A percentile compares a stretch with the other conserved stretches of the same genome.
These are phyloP conservation scores for Oryza australiensis DNA, from an alignment of 176 grass and related monocot genomes.

Conservation along the genomic window DNA sequence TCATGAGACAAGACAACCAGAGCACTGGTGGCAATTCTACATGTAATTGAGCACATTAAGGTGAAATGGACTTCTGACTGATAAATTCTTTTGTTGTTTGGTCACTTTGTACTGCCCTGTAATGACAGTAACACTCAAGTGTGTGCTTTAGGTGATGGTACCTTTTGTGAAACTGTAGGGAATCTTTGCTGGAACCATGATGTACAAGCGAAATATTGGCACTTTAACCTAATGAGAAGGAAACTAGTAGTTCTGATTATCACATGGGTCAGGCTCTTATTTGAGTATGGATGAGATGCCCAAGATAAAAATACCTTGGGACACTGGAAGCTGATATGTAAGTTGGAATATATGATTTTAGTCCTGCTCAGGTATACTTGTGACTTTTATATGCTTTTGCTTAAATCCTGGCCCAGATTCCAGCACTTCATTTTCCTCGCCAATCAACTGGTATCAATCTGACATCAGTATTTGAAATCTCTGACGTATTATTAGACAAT, in stretches of 20 bases:
- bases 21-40: background rate
- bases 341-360: conserved; percentile 32
- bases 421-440: conserved; percentile 34
- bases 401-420: conserved; percentile 27
- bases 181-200: conserved; percentile 67
- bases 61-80: conserved; percentile 22
- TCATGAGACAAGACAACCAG: conserved; percentile 27
- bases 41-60: conserved; percentile 34
- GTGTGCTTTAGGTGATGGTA: conserved; percentile 53
- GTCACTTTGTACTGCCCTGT: conserved; percentile 30
- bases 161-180: conserved; percentile 51
- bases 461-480: conserved; percentile 7
- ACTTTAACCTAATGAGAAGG: conserved; percentile 61
- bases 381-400: conserved; percentile 31
- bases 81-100: conserved; percentile 15
- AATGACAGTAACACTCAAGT: conserved; percentile 48
- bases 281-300: conserved; percentile 8
- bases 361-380: conserved; percentile 32
- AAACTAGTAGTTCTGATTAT: conserved; percentile 51
- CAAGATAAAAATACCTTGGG: conserved; percentile 19
- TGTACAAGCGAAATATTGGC: conserved; percentile 51
- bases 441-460: conserved; percentile 29
- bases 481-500: background rate
- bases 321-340: conserved; percentile 26
- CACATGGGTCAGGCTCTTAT: conserved; percentile 24